Conservation (phyloP, 2,329 filamentous ascomycete species). For the Trichophyton mentagrophytes region DNA sequence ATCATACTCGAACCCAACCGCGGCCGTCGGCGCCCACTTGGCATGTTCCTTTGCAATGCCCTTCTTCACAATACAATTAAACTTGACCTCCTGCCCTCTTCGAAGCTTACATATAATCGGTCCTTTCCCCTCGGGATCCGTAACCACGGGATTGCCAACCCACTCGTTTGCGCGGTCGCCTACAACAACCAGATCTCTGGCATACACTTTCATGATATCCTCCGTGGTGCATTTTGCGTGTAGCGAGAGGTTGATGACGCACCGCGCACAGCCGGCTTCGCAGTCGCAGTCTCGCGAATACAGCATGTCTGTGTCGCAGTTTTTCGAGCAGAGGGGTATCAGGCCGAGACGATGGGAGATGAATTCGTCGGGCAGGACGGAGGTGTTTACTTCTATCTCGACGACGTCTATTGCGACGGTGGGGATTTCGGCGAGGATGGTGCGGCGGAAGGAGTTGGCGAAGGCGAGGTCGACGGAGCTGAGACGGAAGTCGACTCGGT, state of each 20-base stretch:
- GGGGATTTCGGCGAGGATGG: slow-evolving; percentile 85
- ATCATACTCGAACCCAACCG: slow-evolving; percentile 95
- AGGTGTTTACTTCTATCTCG: slow-evolving; percentile 92
- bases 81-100: slow-evolving; percentile 75
- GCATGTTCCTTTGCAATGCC: slow-evolving; percentile 98
- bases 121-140: slow-evolving; percentile 67
- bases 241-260: slow-evolving; percentile 71
- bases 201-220: slow-evolving; percentile 87
- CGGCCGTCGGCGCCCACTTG: slow-evolving; percentile 89
- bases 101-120: slow-evolving; percentile 82
- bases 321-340: slow-evolving; percentile 83
- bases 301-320: slow-evolving; percentile 63
- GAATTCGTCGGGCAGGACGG: slow-evolving; percentile 94
- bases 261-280: slow-evolving; percentile 86
- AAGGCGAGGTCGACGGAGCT: slow-evolving; percentile 81
- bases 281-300: slow-evolving; percentile 95
- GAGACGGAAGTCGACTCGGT: slow-evolving; percentile 83
- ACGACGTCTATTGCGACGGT: slow-evolving; percentile 89
- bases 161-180: slow-evolving; percentile 57
- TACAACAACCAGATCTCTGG: slow-evolving; percentile 68
- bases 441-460: slow-evolving; percentile 93
- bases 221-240: slow-evolving; percentile 76
- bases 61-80: slow-evolving; percentile 92
- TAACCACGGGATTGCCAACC: slow-evolving; percentile 71
- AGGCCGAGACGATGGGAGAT: slow-evolving; percentile 80